phyloP scores from a whole-genome alignment of 495 filamentous ascomycete genomes.

The Aspergillus diversus region DNA sequence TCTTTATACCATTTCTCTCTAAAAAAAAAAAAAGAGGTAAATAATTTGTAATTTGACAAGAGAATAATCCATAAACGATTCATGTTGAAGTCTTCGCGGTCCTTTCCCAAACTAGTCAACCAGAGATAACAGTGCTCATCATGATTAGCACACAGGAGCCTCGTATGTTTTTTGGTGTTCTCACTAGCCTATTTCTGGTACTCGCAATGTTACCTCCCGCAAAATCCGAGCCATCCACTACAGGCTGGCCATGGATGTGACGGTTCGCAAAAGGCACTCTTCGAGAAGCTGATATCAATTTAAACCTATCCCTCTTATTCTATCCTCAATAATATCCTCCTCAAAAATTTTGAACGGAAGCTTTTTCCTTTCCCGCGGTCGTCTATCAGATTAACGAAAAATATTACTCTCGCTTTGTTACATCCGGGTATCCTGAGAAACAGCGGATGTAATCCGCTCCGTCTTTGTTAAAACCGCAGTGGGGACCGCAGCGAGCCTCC shows the following conservation, averaged over 20 bases:
- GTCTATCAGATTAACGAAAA: too few species aligned
- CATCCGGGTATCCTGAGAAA: background rate
- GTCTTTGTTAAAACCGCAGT: constrained; percentile 2
- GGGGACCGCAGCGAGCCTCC: background rate
- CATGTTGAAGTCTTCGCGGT: background rate
- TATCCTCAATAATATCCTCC: too few species aligned
- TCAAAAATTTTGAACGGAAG: background rate
- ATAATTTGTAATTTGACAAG: too few species aligned
- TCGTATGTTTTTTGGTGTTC: constrained; percentile 2
- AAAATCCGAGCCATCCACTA: background rate
- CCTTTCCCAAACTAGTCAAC: background rate
- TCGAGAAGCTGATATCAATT: background rate
- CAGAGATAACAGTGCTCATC: constrained; percentile 5
- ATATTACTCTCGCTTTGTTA: background rate
- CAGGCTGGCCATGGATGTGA: too few species aligned
- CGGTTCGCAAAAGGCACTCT: background rate
- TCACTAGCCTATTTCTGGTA: background rate
- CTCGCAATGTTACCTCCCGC: background rate
- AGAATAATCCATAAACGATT: too few species aligned
- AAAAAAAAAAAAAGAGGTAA: too few species aligned
- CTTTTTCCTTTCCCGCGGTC: background rate
- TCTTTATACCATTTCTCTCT: background rate
- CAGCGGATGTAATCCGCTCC: background rate
- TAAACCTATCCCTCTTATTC: too few species aligned
- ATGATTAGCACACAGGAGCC: background rate